phyloP scores from a whole-genome alignment of 1,139 yeast genomes.

The Fermentozyma sake region DNA sequence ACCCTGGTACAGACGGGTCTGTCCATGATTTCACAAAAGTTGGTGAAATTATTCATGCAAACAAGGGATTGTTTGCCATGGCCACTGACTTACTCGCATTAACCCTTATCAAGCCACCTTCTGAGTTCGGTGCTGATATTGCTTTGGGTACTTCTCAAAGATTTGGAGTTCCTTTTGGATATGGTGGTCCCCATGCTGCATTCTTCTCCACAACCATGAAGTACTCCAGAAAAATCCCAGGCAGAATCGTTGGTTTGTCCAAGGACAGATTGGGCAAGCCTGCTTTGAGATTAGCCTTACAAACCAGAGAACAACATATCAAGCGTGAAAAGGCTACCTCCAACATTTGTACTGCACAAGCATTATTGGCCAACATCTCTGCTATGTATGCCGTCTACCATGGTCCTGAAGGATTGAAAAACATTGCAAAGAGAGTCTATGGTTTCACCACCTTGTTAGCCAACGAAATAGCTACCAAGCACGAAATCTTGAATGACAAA shows the following conservation, averaged over 20 bases:
- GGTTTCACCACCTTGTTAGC: constrained; percentile 76
- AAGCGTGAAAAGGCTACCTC: constrained; percentile 97
- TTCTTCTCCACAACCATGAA: constrained; percentile 81
- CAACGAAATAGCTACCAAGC: constrained; percentile 39
- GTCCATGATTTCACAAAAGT: constrained; percentile 52
- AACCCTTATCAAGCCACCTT: constrained; percentile 80
- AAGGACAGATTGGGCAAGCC: constrained; percentile 87
- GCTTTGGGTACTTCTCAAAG: constrained; percentile 92
- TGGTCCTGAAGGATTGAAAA: constrained; percentile 84
- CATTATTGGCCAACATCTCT: constrained; percentile 89
- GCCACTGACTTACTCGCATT: constrained; percentile 90
- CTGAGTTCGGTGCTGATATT: constrained; percentile 85
- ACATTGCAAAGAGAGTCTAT: constrained; percentile 75
- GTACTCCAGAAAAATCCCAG: constrained; percentile 90
- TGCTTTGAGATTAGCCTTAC: constrained; percentile 89
- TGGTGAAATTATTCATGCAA: constrained; percentile 61
- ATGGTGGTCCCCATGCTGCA: constrained; percentile 99
- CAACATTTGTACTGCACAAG: constrained; percentile 97
- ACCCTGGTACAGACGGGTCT: constrained; percentile 86
- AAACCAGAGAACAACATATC: constrained; percentile 97
- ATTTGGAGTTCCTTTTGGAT: constrained; percentile 96
- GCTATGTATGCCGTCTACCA: constrained; percentile 96
- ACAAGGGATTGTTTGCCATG: constrained; percentile 74
- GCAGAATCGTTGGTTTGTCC: constrained; percentile 89
- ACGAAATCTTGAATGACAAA: constrained; percentile 49